Base-by-base conservation (phyloP, 495 filamentous ascomycete genomes). In the Lepidopterella palustris region DNA sequence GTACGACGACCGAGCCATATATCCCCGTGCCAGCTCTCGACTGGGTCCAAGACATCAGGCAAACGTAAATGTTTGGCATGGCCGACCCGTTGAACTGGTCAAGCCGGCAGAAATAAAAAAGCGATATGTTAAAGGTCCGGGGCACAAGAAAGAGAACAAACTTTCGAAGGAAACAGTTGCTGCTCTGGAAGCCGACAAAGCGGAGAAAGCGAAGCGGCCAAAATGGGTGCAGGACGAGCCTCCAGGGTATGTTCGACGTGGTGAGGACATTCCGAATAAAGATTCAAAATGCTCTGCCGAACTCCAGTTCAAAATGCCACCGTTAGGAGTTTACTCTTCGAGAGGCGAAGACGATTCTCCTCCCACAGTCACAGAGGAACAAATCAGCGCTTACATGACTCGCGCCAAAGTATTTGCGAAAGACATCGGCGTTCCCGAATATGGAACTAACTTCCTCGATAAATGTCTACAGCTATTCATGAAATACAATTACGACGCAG, bases 151-250 rank as follows among this genome's bases (percentile, higher is more conserved):
- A 64, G 81, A 86, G 35, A 77, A 79, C 26, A 92, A 91, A 65
- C 73, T 85, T 45, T 83, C 85, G 20, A 95, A 92, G 67, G 91
- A 95, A 57, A 80, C 84, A 6, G 74, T 86, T 49, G 87, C 90
- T 51, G 87, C 86, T 4, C 66, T 88, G 15, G 92, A 96, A 72
- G 86, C 85, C 4, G 89, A 93, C 55, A 90, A 87, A 57, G 76
- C 80, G 24, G 83, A 85, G 56, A 82, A 81, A 62, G 89, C 92
- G 60, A 87, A 84, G 52, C 86, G 90, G 26, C 93, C 95, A 3
- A 90, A 88, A 71, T 97, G 90, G 89, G 81, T 97, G 21, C 84
- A 90, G 78, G 95, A 98, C 66, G 89, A 92, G 70, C 93, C 93
- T 0, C 69, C 79, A 5, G 93, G 95, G 21, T 99, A 92, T 68